These are phyloP conservation scores for Glarea lozoyensis DNA, from an alignment of 495 filamentous ascomycete genomes.

Conservation along the genomic window DNA sequence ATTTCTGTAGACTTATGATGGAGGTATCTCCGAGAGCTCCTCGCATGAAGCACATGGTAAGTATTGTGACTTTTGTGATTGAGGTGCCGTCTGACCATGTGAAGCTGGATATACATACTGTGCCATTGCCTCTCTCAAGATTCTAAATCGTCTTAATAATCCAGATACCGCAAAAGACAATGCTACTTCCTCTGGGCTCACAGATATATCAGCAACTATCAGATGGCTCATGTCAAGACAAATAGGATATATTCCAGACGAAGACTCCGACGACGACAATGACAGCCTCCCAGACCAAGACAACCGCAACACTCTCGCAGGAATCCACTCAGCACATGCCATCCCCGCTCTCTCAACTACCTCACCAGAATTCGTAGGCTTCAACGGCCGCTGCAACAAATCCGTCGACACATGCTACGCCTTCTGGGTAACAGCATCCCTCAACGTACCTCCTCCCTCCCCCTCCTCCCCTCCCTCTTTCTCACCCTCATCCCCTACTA, in stretches of 20 bases:
- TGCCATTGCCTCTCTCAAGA: conserved; percentile 62
- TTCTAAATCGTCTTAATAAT: conserved; percentile 48
- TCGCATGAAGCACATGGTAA: conserved; percentile 83
- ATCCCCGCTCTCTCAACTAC: conserved; percentile 29
- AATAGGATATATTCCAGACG: conserved; percentile 24
- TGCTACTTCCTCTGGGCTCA: conserved; percentile 24
- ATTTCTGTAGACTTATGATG: conserved; percentile 69
- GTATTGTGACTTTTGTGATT: conserved; percentile 19
- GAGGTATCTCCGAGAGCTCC: conserved; percentile 73
- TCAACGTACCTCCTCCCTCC: conserved; percentile 44
- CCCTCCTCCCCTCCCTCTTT: background rate
- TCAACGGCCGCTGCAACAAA: conserved; percentile 88
- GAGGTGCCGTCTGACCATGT: conserved; percentile 15
- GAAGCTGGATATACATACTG: conserved; percentile 84
- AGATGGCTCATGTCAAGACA: conserved; percentile 68
- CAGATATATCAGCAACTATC: conserved; percentile 28
- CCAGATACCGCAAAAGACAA: conserved; percentile 16
- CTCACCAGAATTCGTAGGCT: conserved; percentile 43
- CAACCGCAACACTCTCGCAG: conserved; percentile 20
- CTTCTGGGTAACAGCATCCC: conserved; percentile 76
- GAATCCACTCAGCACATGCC: conserved; percentile 20
- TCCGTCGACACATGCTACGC: conserved; percentile 86
- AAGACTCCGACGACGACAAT: conserved; percentile 37
- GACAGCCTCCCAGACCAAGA: conserved; percentile 24
- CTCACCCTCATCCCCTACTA: background rate